A percentile compares a stretch with the other conserved stretches of the same genome.
Evolutionary conservation across 768 basidiomycete species (phyloP).

Genomic region (Gloeopeniophorella convolvens): DNA sequence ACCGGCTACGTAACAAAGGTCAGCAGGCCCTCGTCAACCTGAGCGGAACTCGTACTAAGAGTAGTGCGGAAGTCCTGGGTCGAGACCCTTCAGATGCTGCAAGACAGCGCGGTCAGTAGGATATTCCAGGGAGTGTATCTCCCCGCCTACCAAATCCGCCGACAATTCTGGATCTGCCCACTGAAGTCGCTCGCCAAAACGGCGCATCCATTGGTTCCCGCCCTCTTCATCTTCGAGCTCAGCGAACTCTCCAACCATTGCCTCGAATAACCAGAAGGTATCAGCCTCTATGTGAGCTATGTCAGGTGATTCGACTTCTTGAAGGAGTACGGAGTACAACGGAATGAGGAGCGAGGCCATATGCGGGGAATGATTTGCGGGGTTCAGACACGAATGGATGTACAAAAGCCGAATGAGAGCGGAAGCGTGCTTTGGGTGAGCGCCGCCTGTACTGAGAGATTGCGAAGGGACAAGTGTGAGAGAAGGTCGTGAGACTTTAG

Average conservation of each 20-base stretch:
- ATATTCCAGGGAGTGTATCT: not conserved
- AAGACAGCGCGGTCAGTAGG: not conserved
- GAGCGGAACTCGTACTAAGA: constrained; percentile 52
- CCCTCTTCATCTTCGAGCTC: constrained; percentile 69
- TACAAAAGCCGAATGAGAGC: constrained; percentile 66
- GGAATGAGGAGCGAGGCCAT: constrained; percentile 66
- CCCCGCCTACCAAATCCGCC: constrained; percentile 46
- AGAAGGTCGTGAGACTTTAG: constrained; percentile 25
- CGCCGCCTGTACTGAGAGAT: constrained; percentile 37
- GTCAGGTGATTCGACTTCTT: constrained; percentile 57
- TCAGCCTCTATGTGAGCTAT: constrained; percentile 69
- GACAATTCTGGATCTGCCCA: constrained; percentile 62
- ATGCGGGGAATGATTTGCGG: constrained; percentile 61
- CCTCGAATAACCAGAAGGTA: constrained; percentile 77
- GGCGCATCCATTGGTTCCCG: constrained; percentile 54
- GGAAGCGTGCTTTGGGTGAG: constrained; percentile 54
- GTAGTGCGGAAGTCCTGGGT: constrained; percentile 70
- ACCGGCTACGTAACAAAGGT: constrained; percentile 42
- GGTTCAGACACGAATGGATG: constrained; percentile 64
- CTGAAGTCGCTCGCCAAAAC: constrained; percentile 50
- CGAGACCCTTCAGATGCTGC: constrained; percentile 58
- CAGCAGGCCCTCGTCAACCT: not conserved
- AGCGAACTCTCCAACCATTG: constrained; percentile 62
- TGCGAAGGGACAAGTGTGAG: constrained; percentile 45
- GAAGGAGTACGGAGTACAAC: constrained; percentile 52